Evolutionary conservation across 2,329 filamentous ascomycete species (phyloP).

Genomic region (Knoxdaviesia proteae): DNA sequence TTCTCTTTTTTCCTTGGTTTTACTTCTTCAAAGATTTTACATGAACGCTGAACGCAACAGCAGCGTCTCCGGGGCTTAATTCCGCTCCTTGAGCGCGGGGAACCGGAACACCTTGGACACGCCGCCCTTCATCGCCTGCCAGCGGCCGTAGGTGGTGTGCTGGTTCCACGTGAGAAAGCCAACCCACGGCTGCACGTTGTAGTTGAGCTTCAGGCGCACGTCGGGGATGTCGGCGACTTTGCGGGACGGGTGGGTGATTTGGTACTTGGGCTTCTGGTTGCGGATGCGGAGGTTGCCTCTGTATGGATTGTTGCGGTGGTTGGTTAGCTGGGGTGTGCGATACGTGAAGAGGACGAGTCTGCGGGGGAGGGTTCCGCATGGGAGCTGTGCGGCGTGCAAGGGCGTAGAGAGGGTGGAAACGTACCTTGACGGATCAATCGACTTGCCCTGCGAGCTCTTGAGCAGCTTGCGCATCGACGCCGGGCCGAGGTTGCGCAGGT

Average conservation of each 20-base stretch:
- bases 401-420: constrained; percentile 4
- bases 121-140: constrained; percentile 46
- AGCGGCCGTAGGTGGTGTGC: constrained; percentile 30
- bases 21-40: constrained; percentile 8
- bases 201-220: constrained; percentile 64
- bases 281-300: constrained; percentile 57
- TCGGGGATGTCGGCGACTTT: constrained; percentile 53
- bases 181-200: constrained; percentile 97
- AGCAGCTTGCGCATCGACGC: constrained; percentile 40
- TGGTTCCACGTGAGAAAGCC: constrained; percentile 70
- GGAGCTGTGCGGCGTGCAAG: too few relatives aligned
- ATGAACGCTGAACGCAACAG: too few relatives aligned
- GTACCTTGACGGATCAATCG: constrained; percentile 35
- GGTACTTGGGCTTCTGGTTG: constrained; percentile 87
- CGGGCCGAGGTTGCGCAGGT: constrained; percentile 39
- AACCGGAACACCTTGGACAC: constrained; percentile 42
- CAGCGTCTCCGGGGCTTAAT: constrained; percentile 3
- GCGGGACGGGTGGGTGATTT: constrained; percentile 76
- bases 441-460: constrained; percentile 37
- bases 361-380: too few relatives aligned
- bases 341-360: background rate
- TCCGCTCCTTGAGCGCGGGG: constrained; percentile 43
- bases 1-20: constrained; percentile 7
- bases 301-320: background rate
- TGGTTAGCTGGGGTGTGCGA: constrained; percentile 4